Evolutionary conservation across 352 stramenopile species (phyloP).

Genomic region (Phytophthora aleatoria): DNA sequence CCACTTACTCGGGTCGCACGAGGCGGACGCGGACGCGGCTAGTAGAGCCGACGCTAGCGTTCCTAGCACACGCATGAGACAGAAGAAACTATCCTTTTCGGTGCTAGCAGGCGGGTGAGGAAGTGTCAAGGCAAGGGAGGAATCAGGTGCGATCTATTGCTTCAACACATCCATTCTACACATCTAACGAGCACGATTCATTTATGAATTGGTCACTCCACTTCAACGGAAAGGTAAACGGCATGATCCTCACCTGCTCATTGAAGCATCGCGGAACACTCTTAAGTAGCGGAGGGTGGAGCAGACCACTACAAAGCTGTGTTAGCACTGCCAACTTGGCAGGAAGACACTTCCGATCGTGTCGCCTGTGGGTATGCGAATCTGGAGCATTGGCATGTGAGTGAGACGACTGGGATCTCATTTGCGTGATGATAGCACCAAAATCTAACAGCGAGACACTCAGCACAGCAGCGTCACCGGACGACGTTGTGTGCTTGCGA

Average conservation of each 20-base stretch:
- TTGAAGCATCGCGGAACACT: too few relatives aligned
- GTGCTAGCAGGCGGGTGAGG: constrained; percentile 1
- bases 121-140: background rate
- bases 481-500: background rate
- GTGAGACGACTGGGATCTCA: too few relatives aligned
- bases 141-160: constrained; percentile 19
- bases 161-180: constrained; percentile 14
- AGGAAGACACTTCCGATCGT: too few relatives aligned
- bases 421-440: too few relatives aligned
- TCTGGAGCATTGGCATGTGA: too few relatives aligned
- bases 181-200: constrained; percentile 8
- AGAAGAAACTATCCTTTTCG: background rate
- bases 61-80: constrained; percentile 9
- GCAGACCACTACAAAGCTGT: too few relatives aligned
- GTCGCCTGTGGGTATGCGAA: too few relatives aligned
- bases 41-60: constrained; percentile 7
- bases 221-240: background rate
- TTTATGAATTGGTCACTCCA: constrained; percentile 23
- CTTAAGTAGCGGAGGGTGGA: too few relatives aligned
- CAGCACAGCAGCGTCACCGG: too few relatives aligned
- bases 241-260: background rate
- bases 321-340: too few relatives aligned
- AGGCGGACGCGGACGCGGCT: background rate
- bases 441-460: too few relatives aligned
- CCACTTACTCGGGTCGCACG: constrained; percentile 73